Percentiles rank a stretch among this genome's conserved stretches.
phyloP scores from a whole-genome alignment of 805 yeast genomes.

The Saccharomycopsis amapae region DNA sequence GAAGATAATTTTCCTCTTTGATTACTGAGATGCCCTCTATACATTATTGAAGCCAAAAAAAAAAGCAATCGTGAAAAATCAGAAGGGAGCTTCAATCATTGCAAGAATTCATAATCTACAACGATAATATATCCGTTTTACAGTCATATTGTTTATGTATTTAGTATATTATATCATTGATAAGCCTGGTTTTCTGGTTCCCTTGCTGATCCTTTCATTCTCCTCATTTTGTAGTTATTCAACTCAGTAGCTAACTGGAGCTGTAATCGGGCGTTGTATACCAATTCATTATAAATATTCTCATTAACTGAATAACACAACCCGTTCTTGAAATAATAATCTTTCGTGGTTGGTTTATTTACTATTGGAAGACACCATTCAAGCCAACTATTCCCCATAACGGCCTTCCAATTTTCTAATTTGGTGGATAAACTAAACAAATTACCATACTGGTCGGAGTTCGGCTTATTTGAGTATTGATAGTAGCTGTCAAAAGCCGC shows the following conservation, averaged over 20 bases:
- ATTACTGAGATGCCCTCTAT: no score
- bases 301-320: constrained; percentile 17
- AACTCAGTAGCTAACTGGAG: constrained; percentile 19
- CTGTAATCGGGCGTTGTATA: constrained; percentile 19
- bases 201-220: constrained; percentile 5
- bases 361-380: constrained; percentile 69
- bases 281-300: constrained; percentile 14
- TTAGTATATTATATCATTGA: neutral
- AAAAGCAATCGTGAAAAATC: no score
- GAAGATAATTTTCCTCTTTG: no score
- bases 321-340: constrained; percentile 17
- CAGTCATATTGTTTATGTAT: no score
- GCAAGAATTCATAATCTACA: no score
- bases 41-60: no score
- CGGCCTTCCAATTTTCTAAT: constrained; percentile 50
- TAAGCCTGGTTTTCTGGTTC: neutral
- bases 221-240: constrained; percentile 10
- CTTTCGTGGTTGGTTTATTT: constrained; percentile 3
- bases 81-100: no score
- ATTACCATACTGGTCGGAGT: constrained; percentile 46
- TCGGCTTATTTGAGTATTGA: constrained; percentile 37
- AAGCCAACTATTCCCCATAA: constrained; percentile 62
- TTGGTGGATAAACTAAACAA: constrained; percentile 65
- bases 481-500: constrained; percentile 31
- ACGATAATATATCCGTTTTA: no score